These are phyloP conservation scores for Entomortierella chlamydospora DNA, from an alignment of 192 early-diverging fungal species.

Conservation along the genomic window DNA sequence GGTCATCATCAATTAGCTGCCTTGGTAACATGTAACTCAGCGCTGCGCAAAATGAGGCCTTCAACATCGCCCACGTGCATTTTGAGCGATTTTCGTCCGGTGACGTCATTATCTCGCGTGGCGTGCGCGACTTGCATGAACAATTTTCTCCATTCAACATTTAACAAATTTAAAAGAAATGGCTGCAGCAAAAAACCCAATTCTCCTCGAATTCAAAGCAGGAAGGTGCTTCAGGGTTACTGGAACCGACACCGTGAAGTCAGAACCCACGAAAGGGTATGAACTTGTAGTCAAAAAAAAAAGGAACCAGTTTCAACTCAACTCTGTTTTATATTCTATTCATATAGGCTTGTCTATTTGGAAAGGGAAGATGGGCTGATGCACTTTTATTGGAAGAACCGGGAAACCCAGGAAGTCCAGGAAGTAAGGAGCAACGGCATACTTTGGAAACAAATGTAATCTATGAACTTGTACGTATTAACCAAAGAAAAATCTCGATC, in stretches of 20 bases:
- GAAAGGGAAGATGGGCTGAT: conserved; percentile 75
- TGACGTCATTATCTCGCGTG: no score
- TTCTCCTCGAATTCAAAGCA: conserved; percentile 75
- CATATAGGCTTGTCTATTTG: conserved; percentile 65
- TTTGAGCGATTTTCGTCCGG: no score
- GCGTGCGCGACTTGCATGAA: no score
- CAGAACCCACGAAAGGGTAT: conserved; percentile 81
- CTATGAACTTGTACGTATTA: no score
- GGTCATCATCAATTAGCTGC: no score
- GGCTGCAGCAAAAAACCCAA: conserved; percentile 23
- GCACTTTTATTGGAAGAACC: conserved; percentile 87
- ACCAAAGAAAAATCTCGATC: no score
- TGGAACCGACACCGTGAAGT: conserved; percentile 72
- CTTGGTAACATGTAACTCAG: no score
- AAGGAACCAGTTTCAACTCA: background rate
- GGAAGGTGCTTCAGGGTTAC: conserved; percentile 74
- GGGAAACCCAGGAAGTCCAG: conserved; percentile 53
- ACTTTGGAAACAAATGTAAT: no score
- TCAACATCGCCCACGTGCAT: no score
- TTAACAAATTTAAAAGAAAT: background rate
- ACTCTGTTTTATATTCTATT: background rate
- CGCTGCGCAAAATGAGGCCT: no score
- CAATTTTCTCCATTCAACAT: no score
- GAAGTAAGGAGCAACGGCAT: no score
- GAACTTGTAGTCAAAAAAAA: background rate